Evolutionary conservation across 192 early-diverging fungal species (phyloP).

Genomic region (Umbelopsis sp.): DNA sequence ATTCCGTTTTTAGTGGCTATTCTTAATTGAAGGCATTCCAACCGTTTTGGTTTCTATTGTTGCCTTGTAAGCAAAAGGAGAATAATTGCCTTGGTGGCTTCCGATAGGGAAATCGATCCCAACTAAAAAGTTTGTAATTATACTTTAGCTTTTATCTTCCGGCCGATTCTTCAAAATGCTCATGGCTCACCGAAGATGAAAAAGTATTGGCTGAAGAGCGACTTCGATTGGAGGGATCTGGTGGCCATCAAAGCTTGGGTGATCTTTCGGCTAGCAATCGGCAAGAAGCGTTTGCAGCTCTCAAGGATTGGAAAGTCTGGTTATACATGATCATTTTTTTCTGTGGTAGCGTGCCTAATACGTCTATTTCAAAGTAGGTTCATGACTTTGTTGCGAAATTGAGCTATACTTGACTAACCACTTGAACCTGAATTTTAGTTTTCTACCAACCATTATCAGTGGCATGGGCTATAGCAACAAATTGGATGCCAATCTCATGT

Average conservation of each 20-base stretch:
- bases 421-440: neutral
- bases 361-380: slow-evolving; percentile 38
- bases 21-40: slow-evolving; percentile 41
- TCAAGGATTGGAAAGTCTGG: slow-evolving; percentile 41
- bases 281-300: slow-evolving; percentile 26
- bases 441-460: slow-evolving; percentile 35
- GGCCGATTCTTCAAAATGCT: slow-evolving; percentile 24
- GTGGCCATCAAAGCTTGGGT: slow-evolving; percentile 27
- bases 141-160: slow-evolving; percentile 33
- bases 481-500: slow-evolving; percentile 40
- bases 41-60: slow-evolving; percentile 29
- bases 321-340: slow-evolving; percentile 41
- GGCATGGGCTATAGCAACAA: slow-evolving; percentile 39
- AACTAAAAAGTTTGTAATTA: neutral
- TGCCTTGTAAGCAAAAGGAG: slow-evolving; percentile 25
- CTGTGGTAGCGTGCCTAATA: slow-evolving; percentile 42
- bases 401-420: neutral
- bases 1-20: slow-evolving; percentile 25
- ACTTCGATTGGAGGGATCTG: slow-evolving; percentile 12
- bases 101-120: neutral
- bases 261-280: slow-evolving; percentile 31
- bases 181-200: slow-evolving; percentile 22
- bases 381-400: neutral
- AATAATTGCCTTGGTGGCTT: neutral
- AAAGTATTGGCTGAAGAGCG: slow-evolving; percentile 17